Percentiles rank a stretch among this genome's conserved stretches.
Evolutionary conservation across 192 early-diverging fungal genomes (phyloP).

Genomic region (Umbelopsis vinacea): DNA sequence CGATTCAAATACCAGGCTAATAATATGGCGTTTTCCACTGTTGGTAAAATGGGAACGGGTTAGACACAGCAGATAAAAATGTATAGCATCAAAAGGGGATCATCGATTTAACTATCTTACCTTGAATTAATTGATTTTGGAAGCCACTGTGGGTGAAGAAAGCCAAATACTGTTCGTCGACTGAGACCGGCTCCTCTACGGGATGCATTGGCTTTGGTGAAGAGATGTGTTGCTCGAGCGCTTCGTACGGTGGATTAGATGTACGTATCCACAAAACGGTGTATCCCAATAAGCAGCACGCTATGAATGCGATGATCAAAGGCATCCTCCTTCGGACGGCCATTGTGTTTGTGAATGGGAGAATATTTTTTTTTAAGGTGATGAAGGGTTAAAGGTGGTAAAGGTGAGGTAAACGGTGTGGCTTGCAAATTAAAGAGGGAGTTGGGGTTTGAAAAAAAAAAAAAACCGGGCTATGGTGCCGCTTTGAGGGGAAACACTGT

Average conservation of each 20-base stretch:
- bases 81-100: neutral
- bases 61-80: neutral
- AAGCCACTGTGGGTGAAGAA: conserved; percentile 59
- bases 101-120: conserved; percentile 8
- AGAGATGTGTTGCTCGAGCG: conserved; percentile 8
- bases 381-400: neutral
- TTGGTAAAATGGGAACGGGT: neutral
- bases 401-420: neutral
- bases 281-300: conserved; percentile 1
- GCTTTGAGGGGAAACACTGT: neutral
- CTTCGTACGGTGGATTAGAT: neutral
- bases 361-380: neutral
- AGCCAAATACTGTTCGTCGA: conserved; percentile 47
- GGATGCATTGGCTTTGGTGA: conserved; percentile 10
- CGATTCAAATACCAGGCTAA: conserved; percentile 55
- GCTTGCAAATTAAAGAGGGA: neutral
- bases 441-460: neutral
- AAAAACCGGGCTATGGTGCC: neutral
- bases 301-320: neutral
- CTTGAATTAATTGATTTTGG: conserved; percentile 52
- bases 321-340: neutral
- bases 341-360: neutral
- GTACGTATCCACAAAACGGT: conserved; percentile 4
- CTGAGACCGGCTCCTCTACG: conserved; percentile 2
- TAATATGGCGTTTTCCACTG: conserved; percentile 54